Base-by-base conservation (phyloP, 306 rosid species). In the Oxytropis ochrocephala region DNA sequence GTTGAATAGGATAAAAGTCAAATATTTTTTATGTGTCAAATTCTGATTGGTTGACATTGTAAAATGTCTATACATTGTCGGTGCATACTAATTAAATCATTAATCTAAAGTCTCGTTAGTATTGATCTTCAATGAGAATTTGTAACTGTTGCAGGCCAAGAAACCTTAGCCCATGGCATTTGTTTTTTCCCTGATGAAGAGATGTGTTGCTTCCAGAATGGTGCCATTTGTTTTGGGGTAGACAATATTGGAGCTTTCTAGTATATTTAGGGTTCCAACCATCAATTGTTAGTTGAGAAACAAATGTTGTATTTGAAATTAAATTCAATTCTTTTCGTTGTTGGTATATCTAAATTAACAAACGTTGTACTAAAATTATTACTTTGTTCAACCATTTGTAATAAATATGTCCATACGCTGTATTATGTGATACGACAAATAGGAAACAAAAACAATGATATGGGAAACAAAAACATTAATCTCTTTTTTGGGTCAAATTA, bases 61-160 rank as follows among this genome's bases (percentile, higher is more conserved):
- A 21, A 21, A 21, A 21, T 21, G 2, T 21, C 2, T 21, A 21
- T 21, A 21, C 2, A 21, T 21, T 21, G 24, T 21, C 24, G 24
- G 24, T 21, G 24, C 1, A 21, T 21, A 21, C 2, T 21, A 21
- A 21, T 21, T 21, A 21, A 21, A 21, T 21, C 24, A 3, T 24
- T 24, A 24, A 24, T 24, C 29, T 24, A 24, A 24, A 1, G 3
- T 4, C 2, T 24, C 29, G 3, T 24, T 1, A 24, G 29, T 21
- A 21, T 21, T 21, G 24, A 21, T 21, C 24, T 21, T 21, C 24
- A 21, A 21, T 21, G 24, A 21, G 21, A 21, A 49, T 64, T 53
- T 64, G 49, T 51, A 62, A 42, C 24, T 80, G 18, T 53, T 73
- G 77, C 91, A 94, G 96, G 95, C 97, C 56, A 88, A 85, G 80